Evolutionary conservation across 768 basidiomycete genomes (phyloP).

Genomic region (Boletus eberwhitei): DNA sequence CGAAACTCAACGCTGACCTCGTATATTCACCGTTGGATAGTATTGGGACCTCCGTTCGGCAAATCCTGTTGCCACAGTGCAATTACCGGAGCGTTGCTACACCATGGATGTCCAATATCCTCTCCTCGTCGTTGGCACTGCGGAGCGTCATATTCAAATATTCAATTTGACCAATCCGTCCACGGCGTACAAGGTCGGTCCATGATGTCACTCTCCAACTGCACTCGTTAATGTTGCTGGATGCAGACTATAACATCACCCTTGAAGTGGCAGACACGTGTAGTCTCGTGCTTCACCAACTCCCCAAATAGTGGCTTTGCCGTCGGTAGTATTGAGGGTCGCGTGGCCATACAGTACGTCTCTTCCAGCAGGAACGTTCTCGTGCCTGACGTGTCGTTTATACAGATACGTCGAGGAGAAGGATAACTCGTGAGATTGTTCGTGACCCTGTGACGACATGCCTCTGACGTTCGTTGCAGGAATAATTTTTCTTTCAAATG

Average conservation of each 20-base stretch:
- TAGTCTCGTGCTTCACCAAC: constrained; percentile 78
- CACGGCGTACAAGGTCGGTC: constrained; percentile 65
- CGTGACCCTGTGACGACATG: neutral
- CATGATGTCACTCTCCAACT: constrained; percentile 12
- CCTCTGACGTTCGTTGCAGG: constrained; percentile 29
- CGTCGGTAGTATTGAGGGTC: constrained; percentile 83
- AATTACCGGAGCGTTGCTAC: constrained; percentile 89
- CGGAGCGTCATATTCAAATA: constrained; percentile 88
- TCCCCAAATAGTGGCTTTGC: constrained; percentile 69
- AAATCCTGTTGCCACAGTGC: constrained; percentile 73
- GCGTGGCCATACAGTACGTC: constrained; percentile 93
- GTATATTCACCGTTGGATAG: constrained; percentile 37
- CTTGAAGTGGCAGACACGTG: constrained; percentile 90
- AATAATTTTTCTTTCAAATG: constrained; percentile 91
- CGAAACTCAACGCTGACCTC: neutral
- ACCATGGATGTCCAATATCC: constrained; percentile 79
- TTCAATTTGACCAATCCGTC: constrained; percentile 84
- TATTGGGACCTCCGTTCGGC: constrained; percentile 89
- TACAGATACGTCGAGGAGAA: constrained; percentile 84
- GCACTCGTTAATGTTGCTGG: constrained; percentile 1
- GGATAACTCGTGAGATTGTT: constrained; percentile 55
- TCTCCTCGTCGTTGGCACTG: constrained; percentile 88
- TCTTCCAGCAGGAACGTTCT: neutral
- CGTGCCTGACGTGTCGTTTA: neutral
- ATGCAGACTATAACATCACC: constrained; percentile 76